Conservation (phyloP, 2,329 filamentous ascomycete species). For the Septoria petroselini region DNA sequence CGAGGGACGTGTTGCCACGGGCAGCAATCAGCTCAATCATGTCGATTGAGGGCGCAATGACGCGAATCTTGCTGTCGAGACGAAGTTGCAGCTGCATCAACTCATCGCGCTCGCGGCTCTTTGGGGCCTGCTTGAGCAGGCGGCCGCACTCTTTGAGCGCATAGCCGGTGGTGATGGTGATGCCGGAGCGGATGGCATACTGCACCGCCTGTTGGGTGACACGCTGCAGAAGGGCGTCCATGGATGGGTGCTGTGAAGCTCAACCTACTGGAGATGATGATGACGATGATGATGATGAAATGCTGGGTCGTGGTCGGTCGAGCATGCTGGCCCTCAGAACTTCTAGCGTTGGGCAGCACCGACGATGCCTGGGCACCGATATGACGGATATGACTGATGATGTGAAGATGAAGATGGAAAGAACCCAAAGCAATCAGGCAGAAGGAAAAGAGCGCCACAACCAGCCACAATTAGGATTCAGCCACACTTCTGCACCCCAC, state of each 20-base stretch:
- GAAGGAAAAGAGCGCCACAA: too few species aligned
- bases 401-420: neutral
- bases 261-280: conserved; percentile 4
- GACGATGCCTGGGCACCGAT: neutral
- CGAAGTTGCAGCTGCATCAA: conserved; percentile 68
- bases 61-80: conserved; percentile 84
- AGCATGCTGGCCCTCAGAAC: too few species aligned
- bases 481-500: neutral
- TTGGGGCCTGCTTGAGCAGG: conserved; percentile 70
- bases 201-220: conserved; percentile 80
- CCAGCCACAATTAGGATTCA: neutral
- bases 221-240: conserved; percentile 68
- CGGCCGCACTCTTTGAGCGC: conserved; percentile 78
- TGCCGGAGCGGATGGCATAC: conserved; percentile 84
- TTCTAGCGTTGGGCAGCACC: neutral
- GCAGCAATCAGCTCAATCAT: conserved; percentile 85
- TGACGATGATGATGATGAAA: neutral
- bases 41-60: conserved; percentile 86
- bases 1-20: conserved; percentile 73
- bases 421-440: neutral
- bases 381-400: neutral
- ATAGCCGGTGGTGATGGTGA: conserved; percentile 80
- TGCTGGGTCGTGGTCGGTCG: too few species aligned
- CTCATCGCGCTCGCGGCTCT: conserved; percentile 66
- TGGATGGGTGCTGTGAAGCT: neutral